Conservation (phyloP, 1,139 yeast species). For the Komagataea norvegica region DNA sequence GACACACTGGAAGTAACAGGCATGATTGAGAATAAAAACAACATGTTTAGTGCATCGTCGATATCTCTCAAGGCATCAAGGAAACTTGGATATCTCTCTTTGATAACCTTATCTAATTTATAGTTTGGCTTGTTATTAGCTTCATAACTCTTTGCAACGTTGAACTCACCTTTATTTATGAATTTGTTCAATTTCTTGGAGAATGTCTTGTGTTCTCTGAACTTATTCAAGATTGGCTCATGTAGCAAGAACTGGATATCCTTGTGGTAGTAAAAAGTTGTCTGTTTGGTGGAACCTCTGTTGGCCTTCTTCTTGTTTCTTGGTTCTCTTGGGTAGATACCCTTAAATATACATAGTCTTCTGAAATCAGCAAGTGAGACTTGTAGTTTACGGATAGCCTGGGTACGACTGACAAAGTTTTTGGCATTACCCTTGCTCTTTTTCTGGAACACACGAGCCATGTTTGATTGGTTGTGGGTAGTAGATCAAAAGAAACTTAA, state of each 20-base stretch:
- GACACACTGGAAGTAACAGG: constrained; percentile 88
- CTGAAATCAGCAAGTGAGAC: constrained; percentile 97
- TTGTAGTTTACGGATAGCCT: constrained; percentile 89
- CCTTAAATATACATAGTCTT: constrained; percentile 94
- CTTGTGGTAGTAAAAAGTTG: constrained; percentile 88
- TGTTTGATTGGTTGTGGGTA: too few species aligned
- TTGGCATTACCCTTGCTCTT: constrained; percentile 88
- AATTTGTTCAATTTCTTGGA: constrained; percentile 88
- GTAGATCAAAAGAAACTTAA: too few species aligned
- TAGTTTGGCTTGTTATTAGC: constrained; percentile 69
- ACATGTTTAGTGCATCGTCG: constrained; percentile 94
- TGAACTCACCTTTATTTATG: constrained; percentile 85
- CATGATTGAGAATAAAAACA: constrained; percentile 87
- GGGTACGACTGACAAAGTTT: constrained; percentile 90
- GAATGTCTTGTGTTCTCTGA: constrained; percentile 93
- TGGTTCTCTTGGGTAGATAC: constrained; percentile 95
- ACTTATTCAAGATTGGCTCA: constrained; percentile 88
- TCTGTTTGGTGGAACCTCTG: constrained; percentile 94
- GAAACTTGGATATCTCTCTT: constrained; percentile 94
- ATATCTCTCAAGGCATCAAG: constrained; percentile 87
- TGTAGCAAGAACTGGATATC: constrained; percentile 94
- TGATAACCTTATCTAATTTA: constrained; percentile 83
- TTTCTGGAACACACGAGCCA: too few species aligned
- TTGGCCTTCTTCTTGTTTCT: constrained; percentile 94
- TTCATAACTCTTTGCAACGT: constrained; percentile 83